Conservation (phyloP, 202 grass and related monocot genomes). For the Cymbopogon flexuosus region DNA sequence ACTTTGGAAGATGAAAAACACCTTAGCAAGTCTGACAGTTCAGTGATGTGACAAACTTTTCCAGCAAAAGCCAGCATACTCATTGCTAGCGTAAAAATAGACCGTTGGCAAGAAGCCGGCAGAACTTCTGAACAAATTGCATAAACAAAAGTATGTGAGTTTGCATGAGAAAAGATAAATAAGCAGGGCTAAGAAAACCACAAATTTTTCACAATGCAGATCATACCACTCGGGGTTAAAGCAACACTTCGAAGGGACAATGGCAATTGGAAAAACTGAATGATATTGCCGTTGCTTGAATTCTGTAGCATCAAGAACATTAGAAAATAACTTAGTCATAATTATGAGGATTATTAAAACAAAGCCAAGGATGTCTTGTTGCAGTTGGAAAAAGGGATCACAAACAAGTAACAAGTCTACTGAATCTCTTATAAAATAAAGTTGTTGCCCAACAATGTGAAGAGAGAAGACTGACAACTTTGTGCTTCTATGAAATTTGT, state of each 20-base stretch:
- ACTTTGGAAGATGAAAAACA: conserved; percentile 59
- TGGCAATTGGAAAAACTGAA: conserved; percentile 75
- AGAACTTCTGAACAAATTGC: conserved; percentile 47
- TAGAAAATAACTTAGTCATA: neutral
- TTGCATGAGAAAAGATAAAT: conserved; percentile 26
- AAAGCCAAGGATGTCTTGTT: conserved; percentile 18
- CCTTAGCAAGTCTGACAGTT: conserved; percentile 57
- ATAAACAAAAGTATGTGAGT: conserved; percentile 23
- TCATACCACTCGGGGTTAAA: conserved; percentile 57
- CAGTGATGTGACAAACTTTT: conserved; percentile 67
- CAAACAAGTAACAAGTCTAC: neutral
- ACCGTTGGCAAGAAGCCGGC: conserved; percentile 57
- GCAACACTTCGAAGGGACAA: conserved; percentile 71
- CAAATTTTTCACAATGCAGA: neutral
- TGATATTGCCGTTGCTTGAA: conserved; percentile 50
- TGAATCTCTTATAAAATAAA: conserved; percentile 8
- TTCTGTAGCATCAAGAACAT: conserved; percentile 54
- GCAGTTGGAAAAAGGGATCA: neutral
- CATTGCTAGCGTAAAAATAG: conserved; percentile 67
- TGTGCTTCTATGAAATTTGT: neutral
- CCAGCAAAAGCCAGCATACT: conserved; percentile 78
- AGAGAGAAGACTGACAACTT: neutral
- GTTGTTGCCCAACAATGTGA: neutral
- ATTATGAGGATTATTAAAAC: conserved; percentile 15
- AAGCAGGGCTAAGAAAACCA: neutral